These are phyloP conservation scores for Dendrobium chrysotoxum DNA, from an alignment of 106 monocot species.

Conservation along the genomic window DNA sequence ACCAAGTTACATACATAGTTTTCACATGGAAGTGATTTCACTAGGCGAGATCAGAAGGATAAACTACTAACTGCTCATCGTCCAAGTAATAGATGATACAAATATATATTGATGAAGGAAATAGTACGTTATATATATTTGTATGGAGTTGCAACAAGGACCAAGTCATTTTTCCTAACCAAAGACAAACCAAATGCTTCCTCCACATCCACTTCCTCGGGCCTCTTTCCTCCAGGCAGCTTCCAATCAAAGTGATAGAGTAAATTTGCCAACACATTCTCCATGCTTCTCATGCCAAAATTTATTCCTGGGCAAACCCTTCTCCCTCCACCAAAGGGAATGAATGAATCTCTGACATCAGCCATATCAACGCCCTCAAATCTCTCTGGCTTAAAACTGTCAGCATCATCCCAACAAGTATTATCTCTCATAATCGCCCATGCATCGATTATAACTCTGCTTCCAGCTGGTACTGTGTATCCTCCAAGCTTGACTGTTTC, in stretches of 20 bases:
- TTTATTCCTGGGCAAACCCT: neutral
- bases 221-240: neutral
- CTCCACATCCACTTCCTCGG: neutral
- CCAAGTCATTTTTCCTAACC: neutral
- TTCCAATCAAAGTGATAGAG: slow-evolving; percentile 1
- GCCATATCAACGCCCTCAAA: neutral
- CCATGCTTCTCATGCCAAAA: neutral
- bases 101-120: no score
- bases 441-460: neutral
- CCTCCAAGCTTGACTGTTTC: neutral
- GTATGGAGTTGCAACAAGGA: neutral
- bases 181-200: neutral
- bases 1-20: no score
- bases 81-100: no score
- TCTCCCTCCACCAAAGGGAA: neutral
- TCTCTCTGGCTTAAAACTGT: neutral
- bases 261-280: neutral
- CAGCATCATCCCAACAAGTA: neutral
- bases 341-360: neutral
- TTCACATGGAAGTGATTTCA: no score
- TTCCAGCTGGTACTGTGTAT: neutral
- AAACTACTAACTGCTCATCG: no score
- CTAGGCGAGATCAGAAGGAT: no score
- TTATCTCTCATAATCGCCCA: neutral
- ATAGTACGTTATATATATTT: neutral